Evolutionary conservation across 768 basidiomycete species (phyloP), one percentile per base, ranked within the genome.

Genomic region (Daedalea quercina): DNA sequence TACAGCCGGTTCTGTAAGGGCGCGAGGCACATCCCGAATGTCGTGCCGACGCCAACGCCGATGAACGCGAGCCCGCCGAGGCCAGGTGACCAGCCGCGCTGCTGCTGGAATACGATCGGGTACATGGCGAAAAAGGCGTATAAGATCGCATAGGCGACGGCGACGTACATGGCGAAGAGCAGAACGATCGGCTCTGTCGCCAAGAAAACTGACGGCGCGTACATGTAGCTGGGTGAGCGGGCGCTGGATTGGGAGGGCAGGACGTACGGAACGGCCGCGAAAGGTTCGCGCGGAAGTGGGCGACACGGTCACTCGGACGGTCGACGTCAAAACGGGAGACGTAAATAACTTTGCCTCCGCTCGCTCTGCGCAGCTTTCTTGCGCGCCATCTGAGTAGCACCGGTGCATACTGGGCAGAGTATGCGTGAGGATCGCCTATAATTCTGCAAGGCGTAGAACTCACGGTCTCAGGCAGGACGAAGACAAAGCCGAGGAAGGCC

Each of bases 41-140:
- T 58, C 44, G 81, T 76, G 0, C 84, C 84, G 8, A 81, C 57
- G 0, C 83, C 84, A 40, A 87, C 74, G 3, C 83, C 84, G 44
- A 82, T 71, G 65, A 85, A 87, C 0, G 83, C 78, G 12, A 85
- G 73, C 6, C 82, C 81, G 22, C 76, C 73, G 59, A 80, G 65
- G 1, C 80, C 80, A 9, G 79, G 69, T 15, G 75, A 72, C 61
- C 81, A 82, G 31, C 72, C 70, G 15, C 76, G 72, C 59, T 77
- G 76, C 12, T 75, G 66, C 58, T 80, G 75, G 66, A 82, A 81
- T 11, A 82, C 74, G 54, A 81, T 78, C 9, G 80, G 80, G 63
- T 77, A 82, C 7, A 78, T 82, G 9, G 81, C 76, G 65, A 86
- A 84, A 55, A 82, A 72, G 13, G 81, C 78, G 62, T 85, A 85